phyloP scores from a whole-genome alignment of 345 rosid genomes.

The sweet orange (Citrus sinensis) region DNA sequence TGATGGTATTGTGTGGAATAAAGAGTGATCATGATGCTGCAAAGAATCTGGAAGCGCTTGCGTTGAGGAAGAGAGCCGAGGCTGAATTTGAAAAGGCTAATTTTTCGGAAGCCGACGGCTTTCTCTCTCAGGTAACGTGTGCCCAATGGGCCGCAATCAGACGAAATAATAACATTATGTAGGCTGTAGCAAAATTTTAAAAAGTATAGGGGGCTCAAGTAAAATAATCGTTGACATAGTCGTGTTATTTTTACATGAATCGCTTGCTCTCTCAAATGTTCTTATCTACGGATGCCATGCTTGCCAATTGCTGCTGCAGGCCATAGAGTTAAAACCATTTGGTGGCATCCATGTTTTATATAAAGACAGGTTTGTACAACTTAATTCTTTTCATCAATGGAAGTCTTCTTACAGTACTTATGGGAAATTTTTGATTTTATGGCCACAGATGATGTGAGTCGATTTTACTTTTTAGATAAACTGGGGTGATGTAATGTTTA shows the following conservation, averaged over 20 bases:
- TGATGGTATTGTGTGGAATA: constrained; percentile 24
- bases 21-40: constrained; percentile 29
- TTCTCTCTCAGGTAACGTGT: constrained; percentile 57
- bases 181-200: too few species aligned
- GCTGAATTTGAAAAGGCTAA: constrained; percentile 40
- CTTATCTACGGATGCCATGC: not conserved
- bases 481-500: not conserved
- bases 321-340: constrained; percentile 58
- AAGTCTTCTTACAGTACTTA: not conserved
- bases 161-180: too few species aligned
- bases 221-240: too few species aligned
- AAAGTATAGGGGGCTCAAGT: too few species aligned
- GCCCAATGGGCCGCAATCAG: too few species aligned
- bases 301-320: constrained; percentile 49
- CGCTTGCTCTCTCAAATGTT: constrained; percentile 56
- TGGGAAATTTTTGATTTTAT: not conserved
- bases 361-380: constrained; percentile 53
- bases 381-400: not conserved
- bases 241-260: too few species aligned
- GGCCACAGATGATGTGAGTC: not conserved
- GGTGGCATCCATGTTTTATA: constrained; percentile 72
- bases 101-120: constrained; percentile 47
- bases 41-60: constrained; percentile 51
- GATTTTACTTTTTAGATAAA: not conserved
- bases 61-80: constrained; percentile 62